Base-by-base conservation (phyloP, 768 basidiomycete species). In the Russula sp. region DNA sequence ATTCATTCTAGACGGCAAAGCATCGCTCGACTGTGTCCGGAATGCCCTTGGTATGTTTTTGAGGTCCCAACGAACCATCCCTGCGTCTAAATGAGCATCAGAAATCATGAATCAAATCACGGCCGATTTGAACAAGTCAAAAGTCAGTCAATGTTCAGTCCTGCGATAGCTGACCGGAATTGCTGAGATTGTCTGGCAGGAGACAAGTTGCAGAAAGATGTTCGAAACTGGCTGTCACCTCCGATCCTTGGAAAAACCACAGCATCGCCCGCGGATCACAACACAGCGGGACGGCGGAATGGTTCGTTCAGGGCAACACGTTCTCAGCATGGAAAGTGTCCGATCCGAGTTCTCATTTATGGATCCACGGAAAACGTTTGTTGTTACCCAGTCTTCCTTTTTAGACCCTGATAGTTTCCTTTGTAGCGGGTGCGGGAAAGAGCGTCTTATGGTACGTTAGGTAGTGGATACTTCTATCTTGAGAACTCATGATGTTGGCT, bases 301-400 rank as follows among this genome's bases (percentile, higher is more conserved):
- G 50, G 50, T 51, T 51, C 16, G 14, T 51, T 9, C 28, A 16
- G 3, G 28, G 9, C 16, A 20, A 51, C 7, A 51, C 16, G 2
- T 51, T 51, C 50, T 51, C 18, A 8, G 50, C 28, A 51, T 51
- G 50, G 50, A 51, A 51, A 49, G 36, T 5, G 48, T 49, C 48
- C 0, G 5, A 14, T 14, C 48, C 24, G 13, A 16, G 24, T 26
- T 30, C 50, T 3, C 28, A 20, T 20, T 8, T 51, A 30, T 51
- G 50, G 50, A 20, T 51, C 30, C 28, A 51, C 20, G 50, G 50
- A 9, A 51, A 51, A 51, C 50, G 50, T 49, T 11, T 20, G 48
- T 49, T 26, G 4, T 24, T 13, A n/a, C 18, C 4, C 22, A 4
- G 11, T 22, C 18, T 6, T 26, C 24, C 10, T 49, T 49, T 24